A percentile compares a stretch with the other conserved stretches of the same genome.
phyloP scores from a whole-genome alignment of 169 alveolate species.

The Perkinsus marinus region DNA sequence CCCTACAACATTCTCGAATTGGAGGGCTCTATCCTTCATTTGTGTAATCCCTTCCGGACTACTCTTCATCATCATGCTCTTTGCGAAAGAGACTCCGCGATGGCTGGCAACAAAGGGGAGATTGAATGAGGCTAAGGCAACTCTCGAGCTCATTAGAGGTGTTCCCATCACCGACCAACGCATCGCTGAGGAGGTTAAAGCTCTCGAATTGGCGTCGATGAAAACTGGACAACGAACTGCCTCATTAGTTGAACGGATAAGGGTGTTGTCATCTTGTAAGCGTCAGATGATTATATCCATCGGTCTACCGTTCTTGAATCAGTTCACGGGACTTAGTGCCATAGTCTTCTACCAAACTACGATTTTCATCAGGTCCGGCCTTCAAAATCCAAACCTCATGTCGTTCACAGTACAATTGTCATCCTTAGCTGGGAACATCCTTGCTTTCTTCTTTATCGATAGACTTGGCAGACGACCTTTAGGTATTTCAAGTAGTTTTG shows the following conservation, averaged over 20 bases:
- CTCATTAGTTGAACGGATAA: not conserved
- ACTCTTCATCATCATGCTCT: not conserved
- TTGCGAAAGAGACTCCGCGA: not conserved
- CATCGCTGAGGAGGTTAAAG: not conserved
- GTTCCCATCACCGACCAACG: not conserved
- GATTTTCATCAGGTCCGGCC: not conserved
- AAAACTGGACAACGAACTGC: not conserved
- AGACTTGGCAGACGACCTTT: not conserved
- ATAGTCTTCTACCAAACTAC: not conserved
- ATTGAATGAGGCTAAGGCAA: not conserved
- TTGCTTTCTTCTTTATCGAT: not conserved
- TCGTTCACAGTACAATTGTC: not conserved
- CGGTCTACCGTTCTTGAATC: not conserved
- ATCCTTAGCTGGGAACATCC: not conserved
- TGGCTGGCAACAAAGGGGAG: not conserved
- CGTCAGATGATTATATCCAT: not conserved
- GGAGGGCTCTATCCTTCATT: not conserved
- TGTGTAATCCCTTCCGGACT: not conserved
- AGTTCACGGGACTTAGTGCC: not conserved
- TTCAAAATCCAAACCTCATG: not conserved
- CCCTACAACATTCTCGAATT: not conserved
- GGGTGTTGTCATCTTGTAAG: not conserved
- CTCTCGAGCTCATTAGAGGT: not conserved
- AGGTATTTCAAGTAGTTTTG: not conserved
- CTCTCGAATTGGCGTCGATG: not conserved